Base-by-base conservation (phyloP, 139 green algal genomes). In the Coelastrella sp. region DNA sequence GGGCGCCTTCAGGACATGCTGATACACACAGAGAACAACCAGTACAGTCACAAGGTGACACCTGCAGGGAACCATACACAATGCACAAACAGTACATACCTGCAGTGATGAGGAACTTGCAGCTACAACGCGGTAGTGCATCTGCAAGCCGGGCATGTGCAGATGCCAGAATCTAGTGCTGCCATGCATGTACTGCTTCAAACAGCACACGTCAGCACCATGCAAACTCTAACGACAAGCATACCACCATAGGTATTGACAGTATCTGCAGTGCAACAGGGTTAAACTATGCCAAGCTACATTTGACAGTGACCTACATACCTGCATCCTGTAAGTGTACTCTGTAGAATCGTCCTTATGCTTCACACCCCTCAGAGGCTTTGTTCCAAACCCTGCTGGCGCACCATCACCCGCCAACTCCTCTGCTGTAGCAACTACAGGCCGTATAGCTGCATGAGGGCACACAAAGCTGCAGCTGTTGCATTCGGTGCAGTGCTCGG, bases 391-490 rank as follows among this genome's bases (percentile, higher is more conserved):
- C 57, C 61, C 73, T 3, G 6, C 76, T 47, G 94, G 92, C 32
- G 90, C 94, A 23, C 8, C n/a, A 2, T 78, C 54, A 19, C 0
- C 60, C 1, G 82, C 57, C 80, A 92, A 78, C 77, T 96, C 94
- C 7, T 75, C 90, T 0, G 80, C 58, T 7, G n/a, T 90, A 3
- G 91, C 91, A 60, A 96, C 85, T 11, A 85, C 86, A 19, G 94
- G 94, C 20, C 94, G 92, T 89, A 96, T 96, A 54, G 94, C 94
- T 71, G 94, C 94, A 89, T 96, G 94, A 6, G 94, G 94, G 91
- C 94, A 96, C 10, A 96, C 92, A 87, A 95, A 95, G 64, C 92
- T 78, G 90, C 94, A 96, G 75, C 92, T 93, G 91, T 96, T 96
- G 90, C 94, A 96, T 91, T 96, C 92, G n/a, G 89, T 95, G 92